Evolutionary conservation across 192 early-diverging fungal species (phyloP).

Genomic region (Podila epigama): DNA sequence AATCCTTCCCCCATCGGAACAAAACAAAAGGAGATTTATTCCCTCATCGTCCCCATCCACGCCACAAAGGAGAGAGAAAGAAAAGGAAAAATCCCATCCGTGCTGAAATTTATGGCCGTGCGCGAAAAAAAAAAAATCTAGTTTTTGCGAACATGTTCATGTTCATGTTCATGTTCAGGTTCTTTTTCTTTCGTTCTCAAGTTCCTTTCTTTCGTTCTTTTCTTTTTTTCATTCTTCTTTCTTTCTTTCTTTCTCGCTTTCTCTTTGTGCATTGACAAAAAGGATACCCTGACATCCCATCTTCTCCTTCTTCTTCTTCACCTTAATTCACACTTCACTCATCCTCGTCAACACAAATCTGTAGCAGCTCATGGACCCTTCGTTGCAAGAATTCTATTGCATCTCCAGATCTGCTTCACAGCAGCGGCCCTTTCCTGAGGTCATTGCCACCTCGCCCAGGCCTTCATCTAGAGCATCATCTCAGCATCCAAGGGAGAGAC

Average conservation of each 20-base stretch:
- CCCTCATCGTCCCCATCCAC: too few species aligned
- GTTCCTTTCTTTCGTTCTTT: constrained; percentile 2
- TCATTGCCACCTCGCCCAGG: constrained; percentile 3
- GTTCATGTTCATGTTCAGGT: too few species aligned
- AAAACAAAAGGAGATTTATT: too few species aligned
- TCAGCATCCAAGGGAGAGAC: constrained; percentile 2
- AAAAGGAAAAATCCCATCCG: too few species aligned
- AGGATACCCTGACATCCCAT: neutral
- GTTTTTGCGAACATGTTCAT: too few species aligned
- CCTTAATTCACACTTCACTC: neutral
- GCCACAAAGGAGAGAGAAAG: too few species aligned
- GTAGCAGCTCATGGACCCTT: constrained; percentile 37
- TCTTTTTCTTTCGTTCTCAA: too few species aligned
- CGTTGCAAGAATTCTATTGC: constrained; percentile 42
- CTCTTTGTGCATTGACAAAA: neutral
- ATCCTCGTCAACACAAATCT: too few species aligned
- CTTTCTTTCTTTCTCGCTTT: neutral
- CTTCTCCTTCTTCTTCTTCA: neutral
- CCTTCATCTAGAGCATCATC: constrained; percentile 4
- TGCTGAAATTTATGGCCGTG: too few species aligned
- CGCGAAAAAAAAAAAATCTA: too few species aligned
- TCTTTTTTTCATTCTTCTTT: neutral
- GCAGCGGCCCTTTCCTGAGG: constrained; percentile 12
- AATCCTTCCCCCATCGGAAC: too few species aligned
- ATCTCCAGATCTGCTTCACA: constrained; percentile 42